Base-by-base conservation (phyloP, 768 basidiomycete genomes). In the Leccinellum luteum region DNA sequence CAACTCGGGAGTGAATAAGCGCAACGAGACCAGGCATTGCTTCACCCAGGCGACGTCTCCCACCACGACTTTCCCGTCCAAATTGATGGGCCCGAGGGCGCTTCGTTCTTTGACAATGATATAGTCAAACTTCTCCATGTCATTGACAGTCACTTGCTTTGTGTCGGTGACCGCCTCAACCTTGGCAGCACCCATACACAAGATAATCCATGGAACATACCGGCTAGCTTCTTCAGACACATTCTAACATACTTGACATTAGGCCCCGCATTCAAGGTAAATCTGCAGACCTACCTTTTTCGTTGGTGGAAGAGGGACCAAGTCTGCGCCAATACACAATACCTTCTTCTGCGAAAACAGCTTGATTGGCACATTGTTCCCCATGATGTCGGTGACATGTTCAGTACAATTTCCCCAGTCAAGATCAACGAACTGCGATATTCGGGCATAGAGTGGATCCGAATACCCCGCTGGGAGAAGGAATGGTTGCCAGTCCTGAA, bases 41-140 rank as follows among this genome's bases (percentile, higher is more conserved):
- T 93, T 94, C 41, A 93, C 81, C 89, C 89, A 93, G 17, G 71
- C 66, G 73, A 89, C 83, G 57, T 79, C 73, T 15, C 86, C 85
- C 41, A 73, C 73, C 17, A 73, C 76, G 23, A 66, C 76, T 21
- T 66, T 66, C 31, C 48, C 23, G 59, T 62, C 54, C 61, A 59
- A 30, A 60, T 61, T 50, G 69, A 72, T 35, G 74, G 73, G 13
- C 70, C 66, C 50, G 59, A 67, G 58, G 28, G 52, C 19, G 17
- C 21, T 34, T 34, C 34, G 56, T 31, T 87, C 83, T 60, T 83
- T 81, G 58, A 85, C 78, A 52, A 94, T 76, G 41, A 91, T 71
- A 58, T 85, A 86, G 65, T 88, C 80, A 68, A 84, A 91, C 7
- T n/a, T 35, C 43, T 57, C 8, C 49, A 71, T 61, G 25, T 63